Base-by-base conservation (phyloP, 2,329 filamentous ascomycete genomes). In the Waltergamsia citrina region DNA sequence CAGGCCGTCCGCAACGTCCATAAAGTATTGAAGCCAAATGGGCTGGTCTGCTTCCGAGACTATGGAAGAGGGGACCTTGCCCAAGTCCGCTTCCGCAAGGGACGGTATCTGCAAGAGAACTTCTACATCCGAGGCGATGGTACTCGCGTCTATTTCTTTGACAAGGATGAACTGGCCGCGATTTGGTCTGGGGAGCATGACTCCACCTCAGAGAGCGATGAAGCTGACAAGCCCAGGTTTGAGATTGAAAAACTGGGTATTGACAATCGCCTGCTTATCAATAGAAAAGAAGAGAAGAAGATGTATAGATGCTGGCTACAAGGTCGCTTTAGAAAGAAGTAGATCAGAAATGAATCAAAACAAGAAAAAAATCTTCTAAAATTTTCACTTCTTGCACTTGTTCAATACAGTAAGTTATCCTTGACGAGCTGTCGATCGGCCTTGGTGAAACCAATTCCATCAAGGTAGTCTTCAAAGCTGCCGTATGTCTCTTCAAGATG, bases 221-320 rank as follows among this genome's bases (percentile, higher is more conserved):
- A 46, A 7, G 40, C 31, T 19, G 45, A 49, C 36, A 41, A 44
- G 23, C 47, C 58, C 32, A 45, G 51, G 36, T 86, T 96, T 47
- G 74, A 86, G 32, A 63, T 94, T 30, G 63, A 83, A 36, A 75
- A 92, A 30, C 70, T 96, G 23, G 92, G 81, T 18, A 72, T 90
- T 36, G 92, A 98, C 54, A 78, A 86, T 43, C 78, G 92, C 39
- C 71, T 98, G 65, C 70, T 98, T 36, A 86, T 98, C 36, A 98
- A 98, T 56, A 77, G 92, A 43, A 85, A 88, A 35, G 75, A 81
- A 50, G 82, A 87, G 60, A 67, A 94, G 32, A 98, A 96, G 63
- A 98, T 98, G 92, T 96, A 96, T 59, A 78, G 92, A 40, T 96
- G 90, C 65, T 98, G 92, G 87, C 75, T 93, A 54, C 85, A 93